Evolutionary conservation across 768 basidiomycete genomes (phyloP).

Genomic region (Russula ochroleuca): DNA sequence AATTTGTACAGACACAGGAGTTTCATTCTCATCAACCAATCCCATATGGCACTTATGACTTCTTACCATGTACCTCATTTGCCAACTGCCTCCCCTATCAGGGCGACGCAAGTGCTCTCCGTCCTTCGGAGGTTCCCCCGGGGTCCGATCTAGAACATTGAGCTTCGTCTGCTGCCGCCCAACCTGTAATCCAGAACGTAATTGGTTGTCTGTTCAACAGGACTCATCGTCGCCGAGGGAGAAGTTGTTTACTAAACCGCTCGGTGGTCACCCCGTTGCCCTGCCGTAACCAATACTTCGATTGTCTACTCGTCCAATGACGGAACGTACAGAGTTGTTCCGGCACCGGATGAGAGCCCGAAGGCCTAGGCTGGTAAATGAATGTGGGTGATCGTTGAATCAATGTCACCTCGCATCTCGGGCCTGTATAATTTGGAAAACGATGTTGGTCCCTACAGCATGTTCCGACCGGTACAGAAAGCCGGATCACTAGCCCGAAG

Average conservation of each 20-base stretch:
- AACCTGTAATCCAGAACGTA: neutral
- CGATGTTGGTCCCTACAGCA: neutral
- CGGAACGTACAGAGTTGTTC: neutral
- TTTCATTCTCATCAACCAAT: neutral
- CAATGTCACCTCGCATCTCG: neutral
- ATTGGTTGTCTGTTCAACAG: neutral
- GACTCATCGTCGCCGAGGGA: neutral
- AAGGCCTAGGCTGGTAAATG: neutral
- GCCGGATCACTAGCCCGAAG: neutral
- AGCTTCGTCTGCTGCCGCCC: neutral
- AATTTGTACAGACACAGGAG: neutral
- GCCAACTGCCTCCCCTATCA: neutral
- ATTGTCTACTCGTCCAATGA: neutral
- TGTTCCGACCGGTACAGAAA: neutral
- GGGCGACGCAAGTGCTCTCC: constrained; percentile 7
- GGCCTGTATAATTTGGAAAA: neutral
- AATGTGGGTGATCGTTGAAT: neutral
- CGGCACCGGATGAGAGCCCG: neutral
- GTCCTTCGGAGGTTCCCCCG: neutral
- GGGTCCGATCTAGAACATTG: neutral
- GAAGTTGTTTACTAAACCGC: neutral
- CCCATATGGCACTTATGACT: neutral
- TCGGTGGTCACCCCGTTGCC: neutral
- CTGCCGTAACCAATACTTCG: neutral
- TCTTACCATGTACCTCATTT: constrained; percentile 4